phyloP scores from a whole-genome alignment of 2,329 filamentous ascomycete genomes.

The Microsporum ferrugineum region DNA sequence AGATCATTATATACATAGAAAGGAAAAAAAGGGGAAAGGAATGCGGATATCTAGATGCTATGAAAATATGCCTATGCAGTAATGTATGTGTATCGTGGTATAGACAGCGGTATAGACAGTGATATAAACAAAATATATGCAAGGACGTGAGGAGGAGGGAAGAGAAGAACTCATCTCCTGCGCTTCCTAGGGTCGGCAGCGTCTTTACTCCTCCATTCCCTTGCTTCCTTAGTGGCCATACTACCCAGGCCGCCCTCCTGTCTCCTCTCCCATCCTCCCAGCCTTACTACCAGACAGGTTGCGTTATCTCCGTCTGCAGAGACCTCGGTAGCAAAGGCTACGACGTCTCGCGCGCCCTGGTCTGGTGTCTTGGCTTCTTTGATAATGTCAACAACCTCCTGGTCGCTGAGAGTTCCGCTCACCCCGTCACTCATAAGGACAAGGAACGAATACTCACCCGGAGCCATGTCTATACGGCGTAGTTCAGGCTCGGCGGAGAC shows the following conservation, averaged over 20 bases:
- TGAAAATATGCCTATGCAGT: neutral
- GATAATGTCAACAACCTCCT: slow-evolving; percentile 91
- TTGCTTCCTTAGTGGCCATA: slow-evolving; percentile 80
- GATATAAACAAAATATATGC: neutral
- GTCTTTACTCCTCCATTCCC: slow-evolving; percentile 70
- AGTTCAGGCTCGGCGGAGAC: slow-evolving; percentile 92
- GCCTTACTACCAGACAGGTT: slow-evolving; percentile 50
- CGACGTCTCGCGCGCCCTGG: slow-evolving; percentile 65
- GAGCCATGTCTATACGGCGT: slow-evolving; percentile 61
- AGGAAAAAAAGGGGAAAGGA: neutral
- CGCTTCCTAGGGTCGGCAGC: slow-evolving; percentile 69
- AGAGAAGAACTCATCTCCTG: slow-evolving; percentile 32
- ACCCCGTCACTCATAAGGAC: slow-evolving; percentile 84
- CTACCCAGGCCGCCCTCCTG: slow-evolving; percentile 76
- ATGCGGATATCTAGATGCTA: neutral
- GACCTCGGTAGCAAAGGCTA: slow-evolving; percentile 81
- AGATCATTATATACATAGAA: too few species aligned
- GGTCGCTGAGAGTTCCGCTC: slow-evolving; percentile 72
- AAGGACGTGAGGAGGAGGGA: neutral
- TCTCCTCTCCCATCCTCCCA: slow-evolving; percentile 54
- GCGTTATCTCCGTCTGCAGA: slow-evolving; percentile 53
- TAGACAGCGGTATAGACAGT: neutral
- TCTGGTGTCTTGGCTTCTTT: slow-evolving; percentile 91
- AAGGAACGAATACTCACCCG: slow-evolving; percentile 80
- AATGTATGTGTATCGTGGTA: neutral